Base-by-base conservation (phyloP, 306 rosid genomes). In the Morella rubra region DNA sequence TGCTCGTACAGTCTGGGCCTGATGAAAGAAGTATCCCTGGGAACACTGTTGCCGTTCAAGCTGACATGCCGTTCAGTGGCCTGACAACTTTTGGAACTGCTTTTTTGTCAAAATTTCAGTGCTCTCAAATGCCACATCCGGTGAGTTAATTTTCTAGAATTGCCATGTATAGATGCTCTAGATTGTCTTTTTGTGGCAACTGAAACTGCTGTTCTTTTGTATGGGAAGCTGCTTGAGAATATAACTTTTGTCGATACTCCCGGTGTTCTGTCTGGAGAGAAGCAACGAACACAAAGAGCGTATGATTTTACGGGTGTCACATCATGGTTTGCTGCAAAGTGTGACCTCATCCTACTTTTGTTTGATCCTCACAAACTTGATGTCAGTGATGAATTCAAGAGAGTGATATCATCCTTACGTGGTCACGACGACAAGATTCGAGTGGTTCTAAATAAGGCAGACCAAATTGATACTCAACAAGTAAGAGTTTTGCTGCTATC, bases 351-450 rank as follows among this genome's bases (percentile, higher is more conserved):
- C 75, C 87, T 95, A 12, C 99, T 95, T 77, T 27, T 95, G 37
- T 95, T 95, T 79, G 99, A 95, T 85, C 99, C 99, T 77, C 96
- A 95, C 84, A 95, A 95, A 70, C 98, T 95, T n/a, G 99, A 95
- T 71, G 82, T 95, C 42, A 95, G 99, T 44, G 99, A 95, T 73
- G 99, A 95, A 73, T 95, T 95, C 88, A 92, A 88, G 78, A 96
- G 99, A 24, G 99, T 95, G 58, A 95, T 95, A 76, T 73, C 96
- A 70, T 95, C 99, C 47, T 82, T 95, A 61, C 85, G 76, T 1
- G 99, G 99, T 15, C 92, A 95, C 73, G 99, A 95, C 54, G 99
- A 95, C 69, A 95, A 95, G 77, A 91, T 92, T 61, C 88, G 99
- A 41, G 99, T 95, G 52, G 97, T 95, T 76, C 82, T 95, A 72